These are phyloP conservation scores for Marvania coccoides DNA, from an alignment of 139 green algal genomes.

Conservation along the genomic window DNA sequence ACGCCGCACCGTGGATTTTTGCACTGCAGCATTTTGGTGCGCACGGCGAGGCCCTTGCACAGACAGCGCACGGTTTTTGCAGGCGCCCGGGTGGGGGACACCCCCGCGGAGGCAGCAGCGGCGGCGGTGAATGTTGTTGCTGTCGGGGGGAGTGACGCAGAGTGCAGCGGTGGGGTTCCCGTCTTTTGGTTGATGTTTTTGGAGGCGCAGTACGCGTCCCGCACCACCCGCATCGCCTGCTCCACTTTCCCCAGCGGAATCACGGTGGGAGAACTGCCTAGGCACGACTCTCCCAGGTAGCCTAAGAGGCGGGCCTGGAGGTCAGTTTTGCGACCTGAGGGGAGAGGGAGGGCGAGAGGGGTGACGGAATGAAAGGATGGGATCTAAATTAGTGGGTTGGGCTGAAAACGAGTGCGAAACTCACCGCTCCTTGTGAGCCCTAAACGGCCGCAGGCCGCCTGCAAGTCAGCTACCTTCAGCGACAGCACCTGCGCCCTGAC, in stretches of 20 bases:
- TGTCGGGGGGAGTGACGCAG: not conserved
- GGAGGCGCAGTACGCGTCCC: conserved; percentile 8
- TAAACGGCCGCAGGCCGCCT: conserved; percentile 40
- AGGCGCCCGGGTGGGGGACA: not conserved
- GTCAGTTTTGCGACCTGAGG: not conserved
- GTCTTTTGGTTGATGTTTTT: not conserved
- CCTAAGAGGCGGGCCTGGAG: conserved; percentile 23
- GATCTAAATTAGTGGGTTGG: too few species aligned
- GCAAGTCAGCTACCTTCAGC: conserved; percentile 42
- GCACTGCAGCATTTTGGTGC: conserved; percentile 56
- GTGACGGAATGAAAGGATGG: not conserved
- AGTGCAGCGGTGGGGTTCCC: not conserved
- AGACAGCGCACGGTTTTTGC: conserved; percentile 42
- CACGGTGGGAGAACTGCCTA: not conserved
- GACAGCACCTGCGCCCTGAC: conserved; percentile 11
- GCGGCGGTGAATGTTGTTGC: not conserved
- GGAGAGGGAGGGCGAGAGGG: not conserved
- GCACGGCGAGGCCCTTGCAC: conserved; percentile 19
- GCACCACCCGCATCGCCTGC: not conserved
- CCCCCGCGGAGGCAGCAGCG: not conserved
- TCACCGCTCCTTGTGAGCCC: conserved; percentile 46
- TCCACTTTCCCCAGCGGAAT: conserved; percentile 16
- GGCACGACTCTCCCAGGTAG: conserved; percentile 21
- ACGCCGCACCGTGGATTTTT: conserved; percentile 40
- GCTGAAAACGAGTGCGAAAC: not conserved